Evolutionary conservation across 768 basidiomycete species (phyloP).

Genomic region (Panus rudis): DNA sequence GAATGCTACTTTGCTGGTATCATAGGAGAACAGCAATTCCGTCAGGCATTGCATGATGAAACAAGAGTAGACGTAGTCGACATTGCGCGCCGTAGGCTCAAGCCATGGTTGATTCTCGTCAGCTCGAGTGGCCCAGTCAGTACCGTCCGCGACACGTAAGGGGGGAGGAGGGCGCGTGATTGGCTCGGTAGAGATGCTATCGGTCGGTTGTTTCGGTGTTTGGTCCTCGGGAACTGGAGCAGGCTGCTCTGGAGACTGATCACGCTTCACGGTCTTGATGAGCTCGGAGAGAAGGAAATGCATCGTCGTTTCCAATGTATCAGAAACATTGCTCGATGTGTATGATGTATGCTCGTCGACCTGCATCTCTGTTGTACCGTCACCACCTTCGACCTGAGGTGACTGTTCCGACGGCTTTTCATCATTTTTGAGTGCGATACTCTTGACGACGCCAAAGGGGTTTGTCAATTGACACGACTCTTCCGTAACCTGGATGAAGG

Average conservation of each 20-base stretch:
- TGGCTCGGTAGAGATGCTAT: no score
- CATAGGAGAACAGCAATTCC: conserved; percentile 90
- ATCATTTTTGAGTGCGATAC: conserved; percentile 20
- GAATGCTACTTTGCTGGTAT: conserved; percentile 84
- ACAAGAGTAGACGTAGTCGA: conserved; percentile 50
- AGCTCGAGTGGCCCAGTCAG: neutral
- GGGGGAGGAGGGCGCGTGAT: neutral
- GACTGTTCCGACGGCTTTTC: neutral
- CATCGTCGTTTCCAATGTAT: conserved; percentile 50
- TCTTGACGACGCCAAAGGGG: conserved; percentile 37
- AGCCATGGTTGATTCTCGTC: neutral
- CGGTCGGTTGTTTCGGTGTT: no score
- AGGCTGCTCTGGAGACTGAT: conserved; percentile 18
- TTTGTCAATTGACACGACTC: conserved; percentile 66
- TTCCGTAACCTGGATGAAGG: conserved; percentile 70
- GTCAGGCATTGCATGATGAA: conserved; percentile 90
- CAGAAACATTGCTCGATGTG: conserved; percentile 22
- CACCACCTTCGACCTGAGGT: neutral
- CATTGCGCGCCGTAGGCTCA: conserved; percentile 6
- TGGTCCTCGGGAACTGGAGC: neutral
- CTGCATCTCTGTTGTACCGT: conserved; percentile 44
- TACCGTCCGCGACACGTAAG: neutral
- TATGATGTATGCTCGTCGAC: conserved; percentile 35
- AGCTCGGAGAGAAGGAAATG: conserved; percentile 72
- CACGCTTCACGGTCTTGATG: conserved; percentile 47